Percentiles rank a stretch among this genome's conserved stretches.
phyloP scores from a whole-genome alignment of 805 yeast species.

The Lachancea kluyveri region DNA sequence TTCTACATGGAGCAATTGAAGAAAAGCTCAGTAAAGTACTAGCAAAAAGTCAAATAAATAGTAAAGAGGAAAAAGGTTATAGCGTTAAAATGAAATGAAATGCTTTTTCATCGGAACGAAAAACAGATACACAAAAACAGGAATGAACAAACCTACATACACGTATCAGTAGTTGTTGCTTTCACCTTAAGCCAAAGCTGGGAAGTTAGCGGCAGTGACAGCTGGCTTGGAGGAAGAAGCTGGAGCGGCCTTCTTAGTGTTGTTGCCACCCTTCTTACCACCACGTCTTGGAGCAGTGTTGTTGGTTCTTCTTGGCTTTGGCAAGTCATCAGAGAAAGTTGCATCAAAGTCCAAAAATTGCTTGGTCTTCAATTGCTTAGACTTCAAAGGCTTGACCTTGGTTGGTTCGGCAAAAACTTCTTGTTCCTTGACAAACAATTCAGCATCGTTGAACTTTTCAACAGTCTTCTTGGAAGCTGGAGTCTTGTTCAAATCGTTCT shows the following conservation, averaged over 20 bases:
- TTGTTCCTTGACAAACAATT: slow-evolving; percentile 58
- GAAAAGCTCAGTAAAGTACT: neutral
- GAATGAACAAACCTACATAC: neutral
- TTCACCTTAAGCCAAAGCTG: slow-evolving; percentile 49
- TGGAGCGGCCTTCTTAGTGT: slow-evolving; percentile 29
- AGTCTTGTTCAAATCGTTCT: slow-evolving; percentile 45
- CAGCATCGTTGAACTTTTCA: slow-evolving; percentile 37
- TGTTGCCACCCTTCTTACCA: slow-evolving; percentile 31
- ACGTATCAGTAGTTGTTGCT: too few species aligned
- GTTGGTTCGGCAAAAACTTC: slow-evolving; percentile 56
- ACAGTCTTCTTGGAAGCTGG: slow-evolving; percentile 35
- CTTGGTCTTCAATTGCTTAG: slow-evolving; percentile 80
- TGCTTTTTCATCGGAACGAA: too few species aligned
- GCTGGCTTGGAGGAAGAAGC: slow-evolving; percentile 32
- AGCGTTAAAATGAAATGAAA: too few species aligned
- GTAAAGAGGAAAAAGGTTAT: too few species aligned
- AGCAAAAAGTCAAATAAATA: too few species aligned
- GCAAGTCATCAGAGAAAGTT: slow-evolving; percentile 54
- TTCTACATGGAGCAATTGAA: slow-evolving; percentile 12
- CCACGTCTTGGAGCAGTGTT: slow-evolving; percentile 26
- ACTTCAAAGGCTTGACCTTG: slow-evolving; percentile 58
- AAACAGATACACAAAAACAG: too few species aligned
- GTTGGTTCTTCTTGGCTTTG: slow-evolving; percentile 31
- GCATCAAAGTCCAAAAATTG: slow-evolving; percentile 68
- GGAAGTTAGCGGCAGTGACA: slow-evolving; percentile 62